Percentiles rank a stretch among this genome's conserved stretches.
Conservation (phyloP, 306 rosid species). For the Pterocarpus santalinus region DNA sequence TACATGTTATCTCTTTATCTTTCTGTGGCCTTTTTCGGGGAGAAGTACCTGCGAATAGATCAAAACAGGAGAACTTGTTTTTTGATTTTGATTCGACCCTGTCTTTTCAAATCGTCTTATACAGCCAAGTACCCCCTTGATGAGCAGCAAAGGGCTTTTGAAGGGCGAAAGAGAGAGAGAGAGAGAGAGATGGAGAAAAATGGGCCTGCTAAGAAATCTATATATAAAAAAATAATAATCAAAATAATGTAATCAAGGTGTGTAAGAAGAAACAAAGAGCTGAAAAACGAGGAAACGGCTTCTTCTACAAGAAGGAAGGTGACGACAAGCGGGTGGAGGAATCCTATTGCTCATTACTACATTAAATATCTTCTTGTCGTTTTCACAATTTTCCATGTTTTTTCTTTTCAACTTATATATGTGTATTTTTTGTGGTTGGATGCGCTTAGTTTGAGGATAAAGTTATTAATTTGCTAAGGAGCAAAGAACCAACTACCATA, state of each 20-base stretch:
- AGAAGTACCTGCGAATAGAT: slow-evolving; percentile 82
- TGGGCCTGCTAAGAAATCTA: slow-evolving; percentile 41
- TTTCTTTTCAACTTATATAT: slow-evolving; percentile 45
- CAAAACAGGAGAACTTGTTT: slow-evolving; percentile 57
- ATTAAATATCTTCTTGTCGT: slow-evolving; percentile 94
- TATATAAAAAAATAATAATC: neutral
- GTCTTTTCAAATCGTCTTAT: slow-evolving; percentile 70
- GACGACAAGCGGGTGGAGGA: slow-evolving; percentile 61
- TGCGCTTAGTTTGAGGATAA: slow-evolving; percentile 82
- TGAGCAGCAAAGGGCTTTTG: slow-evolving; percentile 60
- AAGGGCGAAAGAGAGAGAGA: slow-evolving; percentile 31
- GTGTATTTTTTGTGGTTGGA: slow-evolving; percentile 81
- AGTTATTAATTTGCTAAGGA: slow-evolving; percentile 78
- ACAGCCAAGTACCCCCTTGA: slow-evolving; percentile 54
- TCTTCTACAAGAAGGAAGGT: slow-evolving; percentile 50
- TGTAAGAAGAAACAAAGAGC: slow-evolving; percentile 73
- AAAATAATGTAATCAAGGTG: slow-evolving; percentile 45
- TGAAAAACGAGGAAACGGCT: slow-evolving; percentile 91
- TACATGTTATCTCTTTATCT: slow-evolving; percentile 31
- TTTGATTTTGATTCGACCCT: slow-evolving; percentile 73
- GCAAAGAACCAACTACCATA: slow-evolving; percentile 82
- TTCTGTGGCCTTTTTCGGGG: slow-evolving; percentile 47
- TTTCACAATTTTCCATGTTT: slow-evolving; percentile 64
- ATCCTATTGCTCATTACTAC: slow-evolving; percentile 67
- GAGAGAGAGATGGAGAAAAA: neutral